Conservation (phyloP, 2,329 filamentous ascomycete genomes). For the Endocalyx cinctus region DNA sequence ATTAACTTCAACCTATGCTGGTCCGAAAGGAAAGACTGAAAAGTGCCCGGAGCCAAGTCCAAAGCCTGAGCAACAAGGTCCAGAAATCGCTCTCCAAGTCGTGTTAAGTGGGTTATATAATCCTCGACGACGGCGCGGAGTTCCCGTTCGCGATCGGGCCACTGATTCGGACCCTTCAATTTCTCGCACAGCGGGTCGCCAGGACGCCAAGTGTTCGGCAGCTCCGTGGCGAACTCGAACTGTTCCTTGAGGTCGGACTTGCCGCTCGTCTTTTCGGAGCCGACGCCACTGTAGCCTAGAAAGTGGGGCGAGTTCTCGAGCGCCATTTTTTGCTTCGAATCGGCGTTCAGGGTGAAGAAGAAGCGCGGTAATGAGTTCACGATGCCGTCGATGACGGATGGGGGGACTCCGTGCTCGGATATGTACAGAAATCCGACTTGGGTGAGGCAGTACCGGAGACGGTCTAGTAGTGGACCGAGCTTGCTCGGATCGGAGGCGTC, state of each 20-base stretch:
- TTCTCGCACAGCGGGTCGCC: constrained; percentile 35
- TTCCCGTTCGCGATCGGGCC: constrained; percentile 32
- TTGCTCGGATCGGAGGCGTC: constrained; percentile 30
- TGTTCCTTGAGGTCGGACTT: constrained; percentile 50
- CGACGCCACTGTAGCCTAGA: constrained; percentile 52
- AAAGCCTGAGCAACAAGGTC: constrained; percentile 53
- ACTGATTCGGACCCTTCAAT: constrained; percentile 46
- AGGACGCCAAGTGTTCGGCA: constrained; percentile 31
- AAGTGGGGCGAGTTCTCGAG: constrained; percentile 55
- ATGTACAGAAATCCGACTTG: constrained; percentile 52
- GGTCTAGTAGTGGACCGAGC: constrained; percentile 32
- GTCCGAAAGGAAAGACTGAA: constrained; percentile 48
- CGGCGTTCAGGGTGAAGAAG: constrained; percentile 35
- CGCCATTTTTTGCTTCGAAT: constrained; percentile 35
- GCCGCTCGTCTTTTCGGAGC: constrained; percentile 52
- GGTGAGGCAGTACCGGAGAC: constrained; percentile 42
- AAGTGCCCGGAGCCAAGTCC: constrained; percentile 39
- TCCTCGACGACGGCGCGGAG: constrained; percentile 34
- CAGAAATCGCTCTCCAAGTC: constrained; percentile 49
- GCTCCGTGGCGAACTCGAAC: constrained; percentile 55
- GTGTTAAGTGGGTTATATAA: constrained; percentile 49
- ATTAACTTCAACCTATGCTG: constrained; percentile 58
- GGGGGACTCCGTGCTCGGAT: constrained; percentile 42
- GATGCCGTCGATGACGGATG: constrained; percentile 30
- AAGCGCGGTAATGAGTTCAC: constrained; percentile 35